Base-by-base conservation (phyloP, 176 grass and related monocot species). In the Stipa capillata region DNA sequence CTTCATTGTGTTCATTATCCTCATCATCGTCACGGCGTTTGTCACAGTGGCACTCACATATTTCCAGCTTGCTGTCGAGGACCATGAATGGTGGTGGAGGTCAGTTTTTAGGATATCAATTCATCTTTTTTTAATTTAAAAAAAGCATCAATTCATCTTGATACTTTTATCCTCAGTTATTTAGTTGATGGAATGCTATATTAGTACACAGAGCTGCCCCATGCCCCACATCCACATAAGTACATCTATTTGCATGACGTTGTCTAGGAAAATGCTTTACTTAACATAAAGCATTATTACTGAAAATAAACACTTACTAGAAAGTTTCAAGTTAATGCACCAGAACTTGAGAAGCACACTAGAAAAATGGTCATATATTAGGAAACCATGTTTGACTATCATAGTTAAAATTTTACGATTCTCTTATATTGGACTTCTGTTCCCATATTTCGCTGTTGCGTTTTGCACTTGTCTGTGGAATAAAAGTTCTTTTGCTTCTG, bases 11-110 rank as follows among this genome's bases (percentile, higher is more conserved):
- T 97, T 97, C 54, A 94, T 97, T 77, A 97, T 97, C 37, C 94
- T 97, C 61, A 92, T 94, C 68, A 92, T 94, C 6, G 94, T 97
- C 81, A 97, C 94, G 8, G 94, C 94, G 1, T 97, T 97, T 73
- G 92, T 97, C 79, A 97, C 94, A 33, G 91, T 97, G 43, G 91
- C 94, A 4, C 78, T 97, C 43, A 90, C 94, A 5, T 97, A 97
- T 67, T 97, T 97, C 85, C 94, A 97, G 68, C 94, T 97, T 69
- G 91, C 94, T 52, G 94, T 87, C 35, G 94, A 97, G 78, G 94
- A 97, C 82, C 94, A 97, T 51, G 87, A 92, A 25, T 97, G 94
- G 94, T 97, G 94, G 94, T 97, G 94, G 94, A 97, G 94, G 94
- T 94, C 57, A 86, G 88, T 85, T 56, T 77, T 89, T 56, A 29